phyloP scores from a whole-genome alignment of 2,329 filamentous ascomycete genomes.

The Trichothecium sympodiale region DNA sequence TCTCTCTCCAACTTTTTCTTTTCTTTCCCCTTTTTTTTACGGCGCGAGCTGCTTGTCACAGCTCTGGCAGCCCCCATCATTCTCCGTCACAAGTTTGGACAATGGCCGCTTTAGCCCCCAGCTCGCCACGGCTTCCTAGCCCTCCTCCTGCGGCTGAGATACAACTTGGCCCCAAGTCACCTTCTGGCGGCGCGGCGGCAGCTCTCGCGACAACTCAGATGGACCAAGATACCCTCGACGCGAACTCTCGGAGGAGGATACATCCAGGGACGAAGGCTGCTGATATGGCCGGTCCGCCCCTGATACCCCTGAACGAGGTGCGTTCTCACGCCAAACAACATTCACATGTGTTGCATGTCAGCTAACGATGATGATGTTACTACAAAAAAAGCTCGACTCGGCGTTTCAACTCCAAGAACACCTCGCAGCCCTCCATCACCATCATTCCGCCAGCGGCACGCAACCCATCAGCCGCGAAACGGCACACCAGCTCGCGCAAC shows the following conservation, averaged over 20 bases:
- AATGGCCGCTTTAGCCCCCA: slow-evolving; percentile 44
- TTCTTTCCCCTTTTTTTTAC: no score
- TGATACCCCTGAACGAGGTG: slow-evolving; percentile 78
- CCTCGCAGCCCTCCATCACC: slow-evolving; percentile 80
- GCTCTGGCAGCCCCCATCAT: no score
- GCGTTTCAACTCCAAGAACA: slow-evolving; percentile 97
- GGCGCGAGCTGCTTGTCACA: no score
- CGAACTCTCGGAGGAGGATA: slow-evolving; percentile 72
- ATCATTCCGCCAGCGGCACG: slow-evolving; percentile 58
- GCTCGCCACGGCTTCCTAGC: slow-evolving; percentile 85
- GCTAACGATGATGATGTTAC: background rate
- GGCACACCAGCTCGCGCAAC: slow-evolving; percentile 64
- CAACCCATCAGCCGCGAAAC: slow-evolving; percentile 65
- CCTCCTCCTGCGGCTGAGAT: slow-evolving; percentile 92
- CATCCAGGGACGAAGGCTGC: slow-evolving; percentile 84
- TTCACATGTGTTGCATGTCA: no score
- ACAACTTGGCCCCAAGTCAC: slow-evolving; percentile 73
- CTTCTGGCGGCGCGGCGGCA: slow-evolving; percentile 43
- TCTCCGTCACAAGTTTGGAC: no score
- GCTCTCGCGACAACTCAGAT: slow-evolving; percentile 50
- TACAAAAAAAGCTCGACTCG: slow-evolving; percentile 65
- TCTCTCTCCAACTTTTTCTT: no score
- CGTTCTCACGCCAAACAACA: slow-evolving; percentile 19
- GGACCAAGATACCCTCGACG: slow-evolving; percentile 54
- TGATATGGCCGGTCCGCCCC: slow-evolving; percentile 87